Conservation (phyloP, 306 rosid species). For the Rosa persica region DNA sequence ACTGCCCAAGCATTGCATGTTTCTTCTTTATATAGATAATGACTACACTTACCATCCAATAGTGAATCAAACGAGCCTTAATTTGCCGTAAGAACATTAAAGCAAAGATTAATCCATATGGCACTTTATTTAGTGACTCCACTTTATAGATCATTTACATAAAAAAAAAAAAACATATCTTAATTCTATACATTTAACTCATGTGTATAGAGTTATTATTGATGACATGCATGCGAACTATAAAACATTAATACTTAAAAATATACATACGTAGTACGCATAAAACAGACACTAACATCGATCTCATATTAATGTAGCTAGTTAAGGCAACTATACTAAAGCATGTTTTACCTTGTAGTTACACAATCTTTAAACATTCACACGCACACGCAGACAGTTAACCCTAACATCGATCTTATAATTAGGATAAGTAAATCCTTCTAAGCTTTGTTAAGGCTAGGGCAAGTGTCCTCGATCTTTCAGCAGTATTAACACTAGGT, state of each 20-base stretch:
- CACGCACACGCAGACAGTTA: too few species aligned
- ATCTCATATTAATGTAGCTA: too few species aligned
- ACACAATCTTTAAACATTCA: too few species aligned
- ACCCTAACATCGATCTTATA: too few species aligned
- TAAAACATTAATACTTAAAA: too few species aligned
- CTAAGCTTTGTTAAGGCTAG: too few species aligned
- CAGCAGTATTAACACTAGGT: neutral
- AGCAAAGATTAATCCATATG: neutral
- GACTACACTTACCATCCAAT: neutral
- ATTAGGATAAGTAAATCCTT: too few species aligned
- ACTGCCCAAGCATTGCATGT: neutral
- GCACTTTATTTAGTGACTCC: neutral
- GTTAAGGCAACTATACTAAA: neutral
- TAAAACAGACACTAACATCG: too few species aligned
- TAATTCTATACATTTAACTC: neutral
- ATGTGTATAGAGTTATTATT: too few species aligned
- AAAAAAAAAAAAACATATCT: neutral
- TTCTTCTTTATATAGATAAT: neutral
- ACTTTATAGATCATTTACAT: neutral
- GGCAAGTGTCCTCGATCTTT: neutral
- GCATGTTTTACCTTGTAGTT: too few species aligned
- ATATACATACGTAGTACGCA: too few species aligned
- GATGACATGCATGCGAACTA: too few species aligned
- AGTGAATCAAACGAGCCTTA: neutral
- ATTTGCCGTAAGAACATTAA: neutral